Evolutionary conservation across 805 yeast species (phyloP).

Genomic region (Komagataella populi): DNA sequence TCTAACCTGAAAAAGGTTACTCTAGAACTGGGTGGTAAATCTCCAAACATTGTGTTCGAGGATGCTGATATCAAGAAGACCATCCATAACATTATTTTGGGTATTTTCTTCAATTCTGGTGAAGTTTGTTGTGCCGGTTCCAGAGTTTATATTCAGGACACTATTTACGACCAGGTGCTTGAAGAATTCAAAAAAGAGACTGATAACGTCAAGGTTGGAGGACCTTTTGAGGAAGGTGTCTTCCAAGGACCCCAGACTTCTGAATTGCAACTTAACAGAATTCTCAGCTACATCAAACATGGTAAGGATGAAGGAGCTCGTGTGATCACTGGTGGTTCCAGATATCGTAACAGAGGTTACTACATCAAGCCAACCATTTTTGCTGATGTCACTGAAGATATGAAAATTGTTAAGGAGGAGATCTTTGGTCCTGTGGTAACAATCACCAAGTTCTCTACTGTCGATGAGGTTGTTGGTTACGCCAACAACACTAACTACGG

Average conservation of each 20-base stretch:
- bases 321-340: slow-evolving; percentile 51
- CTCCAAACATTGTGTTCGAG: slow-evolving; percentile 79
- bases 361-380: slow-evolving; percentile 64
- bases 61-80: slow-evolving; percentile 76
- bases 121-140: slow-evolving; percentile 95
- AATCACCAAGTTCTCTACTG: slow-evolving; percentile 65
- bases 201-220: slow-evolving; percentile 52
- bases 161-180: slow-evolving; percentile 66
- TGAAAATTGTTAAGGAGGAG: slow-evolving; percentile 65
- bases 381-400: slow-evolving; percentile 52
- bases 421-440: slow-evolving; percentile 90
- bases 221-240: slow-evolving; percentile 66
- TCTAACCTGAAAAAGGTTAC: slow-evolving; percentile 82
- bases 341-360: slow-evolving; percentile 43
- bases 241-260: slow-evolving; percentile 93
- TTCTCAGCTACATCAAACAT: slow-evolving; percentile 58
- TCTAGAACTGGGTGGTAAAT: slow-evolving; percentile 92
- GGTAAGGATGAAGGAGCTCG: slow-evolving; percentile 82
- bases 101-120: slow-evolving; percentile 90
- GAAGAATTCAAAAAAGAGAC: slow-evolving; percentile 41
- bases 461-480: slow-evolving; percentile 63
- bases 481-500: slow-evolving; percentile 84
- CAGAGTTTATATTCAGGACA: slow-evolving; percentile 78
- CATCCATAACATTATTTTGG: slow-evolving; percentile 59
- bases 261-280: slow-evolving; percentile 62